phyloP scores from a whole-genome alignment of 768 basidiomycete species.

The Xanthoconium stramineum region DNA sequence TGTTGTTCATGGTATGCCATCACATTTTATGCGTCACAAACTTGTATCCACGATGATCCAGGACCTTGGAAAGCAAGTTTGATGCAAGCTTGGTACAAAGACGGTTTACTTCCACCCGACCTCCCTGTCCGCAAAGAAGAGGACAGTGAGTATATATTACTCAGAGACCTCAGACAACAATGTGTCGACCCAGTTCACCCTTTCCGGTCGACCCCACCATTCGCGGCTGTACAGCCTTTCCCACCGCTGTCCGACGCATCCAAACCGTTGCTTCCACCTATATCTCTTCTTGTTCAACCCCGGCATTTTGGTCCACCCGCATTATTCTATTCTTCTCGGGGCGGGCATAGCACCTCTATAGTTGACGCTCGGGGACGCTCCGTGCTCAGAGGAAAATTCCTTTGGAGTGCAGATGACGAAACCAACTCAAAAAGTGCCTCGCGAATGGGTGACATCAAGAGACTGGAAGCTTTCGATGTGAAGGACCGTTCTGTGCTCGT shows the following conservation, averaged over 20 bases:
- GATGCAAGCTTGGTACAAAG: conserved; percentile 90
- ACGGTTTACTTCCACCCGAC: conserved; percentile 77
- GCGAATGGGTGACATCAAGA: conserved; percentile 79
- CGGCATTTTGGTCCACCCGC: conserved; percentile 85
- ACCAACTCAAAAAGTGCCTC: conserved; percentile 37
- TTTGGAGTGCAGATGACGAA: conserved; percentile 72
- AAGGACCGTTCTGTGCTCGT: conserved; percentile 73
- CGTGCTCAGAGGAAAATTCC: conserved; percentile 74
- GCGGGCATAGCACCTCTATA: conserved; percentile 84
- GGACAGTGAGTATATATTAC: conserved; percentile 60
- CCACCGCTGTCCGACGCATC: conserved; percentile 33
- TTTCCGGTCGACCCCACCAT: conserved; percentile 51
- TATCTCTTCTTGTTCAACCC: conserved; percentile 76
- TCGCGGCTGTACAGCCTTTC: conserved; percentile 32
- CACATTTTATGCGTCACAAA: not conserved
- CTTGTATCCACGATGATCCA: conserved; percentile 28
- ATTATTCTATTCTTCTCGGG: conserved; percentile 83
- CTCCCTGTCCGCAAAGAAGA: conserved; percentile 78
- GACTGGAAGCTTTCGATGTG: conserved; percentile 79
- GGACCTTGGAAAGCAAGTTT: conserved; percentile 86
- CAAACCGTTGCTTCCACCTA: conserved; percentile 64
- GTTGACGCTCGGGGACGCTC: conserved; percentile 85
- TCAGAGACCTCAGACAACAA: conserved; percentile 75
- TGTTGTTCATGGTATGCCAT: conserved; percentile 64
- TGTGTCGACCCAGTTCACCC: conserved; percentile 80